Conservation (phyloP, 192 early-diverging fungal genomes). For the Coemansia sp. region DNA sequence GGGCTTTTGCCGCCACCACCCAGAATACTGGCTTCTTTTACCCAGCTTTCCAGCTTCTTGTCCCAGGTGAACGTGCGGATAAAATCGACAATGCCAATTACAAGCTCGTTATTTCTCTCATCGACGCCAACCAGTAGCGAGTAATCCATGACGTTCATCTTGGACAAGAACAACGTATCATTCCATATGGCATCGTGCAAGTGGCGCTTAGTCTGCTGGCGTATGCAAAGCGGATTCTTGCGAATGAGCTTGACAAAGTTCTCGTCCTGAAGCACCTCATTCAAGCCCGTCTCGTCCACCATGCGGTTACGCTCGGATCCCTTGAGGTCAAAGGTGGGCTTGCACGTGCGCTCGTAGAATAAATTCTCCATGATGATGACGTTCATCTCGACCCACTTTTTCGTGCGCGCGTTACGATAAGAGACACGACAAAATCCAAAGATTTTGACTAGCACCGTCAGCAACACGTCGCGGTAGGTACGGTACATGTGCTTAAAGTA, state of each 20-base stretch:
- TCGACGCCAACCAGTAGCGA: constrained; percentile 95
- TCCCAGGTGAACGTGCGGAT: constrained; percentile 99
- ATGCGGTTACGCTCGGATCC: constrained; percentile 94
- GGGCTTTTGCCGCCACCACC: constrained; percentile 93
- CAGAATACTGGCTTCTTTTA: constrained; percentile 90
- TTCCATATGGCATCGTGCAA: constrained; percentile 86
- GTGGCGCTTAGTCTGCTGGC: constrained; percentile 87
- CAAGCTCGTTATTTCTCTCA: constrained; percentile 79
- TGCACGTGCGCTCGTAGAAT: constrained; percentile 79
- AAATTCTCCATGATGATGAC: constrained; percentile 96
- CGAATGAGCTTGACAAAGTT: constrained; percentile 81
- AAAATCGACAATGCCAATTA: constrained; percentile 99
- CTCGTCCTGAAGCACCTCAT: constrained; percentile 91
- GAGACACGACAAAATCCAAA: constrained; percentile 93
- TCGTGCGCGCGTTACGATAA: constrained; percentile 81
- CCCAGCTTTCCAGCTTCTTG: constrained; percentile 97
- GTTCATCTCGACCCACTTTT: constrained; percentile 86
- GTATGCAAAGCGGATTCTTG: constrained; percentile 87
- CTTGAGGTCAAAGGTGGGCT: constrained; percentile 88
- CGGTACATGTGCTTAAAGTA: constrained; percentile 82
- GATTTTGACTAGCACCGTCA: constrained; percentile 85
- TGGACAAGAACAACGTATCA: constrained; percentile 93
- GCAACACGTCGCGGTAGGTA: constrained; percentile 58
- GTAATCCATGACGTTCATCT: constrained; percentile 98
- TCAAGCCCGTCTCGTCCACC: constrained; percentile 84